Percentiles rank a stretch among this genome's conserved stretches.
These are phyloP conservation scores for Phytophthora pinifolia DNA, from an alignment of 352 stramenopile genomes.

Conservation along the genomic window DNA sequence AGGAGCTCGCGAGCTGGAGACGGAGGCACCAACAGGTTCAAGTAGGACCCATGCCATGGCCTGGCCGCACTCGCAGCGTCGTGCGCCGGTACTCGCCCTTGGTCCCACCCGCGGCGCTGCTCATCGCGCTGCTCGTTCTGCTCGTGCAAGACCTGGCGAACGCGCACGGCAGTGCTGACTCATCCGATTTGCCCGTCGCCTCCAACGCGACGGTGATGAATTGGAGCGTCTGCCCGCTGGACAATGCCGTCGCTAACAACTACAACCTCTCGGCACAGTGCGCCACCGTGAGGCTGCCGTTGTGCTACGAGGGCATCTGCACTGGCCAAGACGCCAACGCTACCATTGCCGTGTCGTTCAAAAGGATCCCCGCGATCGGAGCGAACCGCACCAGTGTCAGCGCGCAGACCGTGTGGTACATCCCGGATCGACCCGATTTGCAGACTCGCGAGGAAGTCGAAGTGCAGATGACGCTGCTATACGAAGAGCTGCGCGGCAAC, in stretches of 20 bases:
- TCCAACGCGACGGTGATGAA: slow-evolving; percentile 16
- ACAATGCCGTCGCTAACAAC: slow-evolving; percentile 24
- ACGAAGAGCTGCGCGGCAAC: slow-evolving; percentile 39
- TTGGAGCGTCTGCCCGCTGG: slow-evolving; percentile 38
- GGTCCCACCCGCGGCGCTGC: slow-evolving; percentile 31
- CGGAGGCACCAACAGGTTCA: slow-evolving; percentile 15
- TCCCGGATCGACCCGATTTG: slow-evolving; percentile 40
- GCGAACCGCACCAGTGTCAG: slow-evolving; percentile 12
- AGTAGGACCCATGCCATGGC: slow-evolving; percentile 30
- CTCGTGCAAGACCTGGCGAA: slow-evolving; percentile 35
- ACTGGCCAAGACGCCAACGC: slow-evolving; percentile 32
- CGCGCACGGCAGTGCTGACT: slow-evolving; percentile 22
- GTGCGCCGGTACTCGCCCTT: slow-evolving; percentile 36
- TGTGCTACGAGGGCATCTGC: slow-evolving; percentile 54
- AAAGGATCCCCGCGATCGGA: slow-evolving; percentile 41
- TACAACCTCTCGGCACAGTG: slow-evolving; percentile 41
- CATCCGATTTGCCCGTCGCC: slow-evolving; percentile 8
- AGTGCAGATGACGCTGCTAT: slow-evolving; percentile 53
- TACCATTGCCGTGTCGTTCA: slow-evolving; percentile 54
- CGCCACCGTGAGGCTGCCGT: slow-evolving; percentile 35
- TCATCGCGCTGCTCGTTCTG: slow-evolving; percentile 35
- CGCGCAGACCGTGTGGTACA: slow-evolving; percentile 37
- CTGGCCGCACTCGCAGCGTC: slow-evolving; percentile 30
- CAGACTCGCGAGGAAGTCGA: slow-evolving; percentile 31
- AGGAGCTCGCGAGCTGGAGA: slow-evolving; percentile 25